Percentiles rank a stretch among this genome's conserved stretches.
Evolutionary conservation across 306 rosid genomes (phyloP).

Genomic region (Cicer chorassanicum): DNA sequence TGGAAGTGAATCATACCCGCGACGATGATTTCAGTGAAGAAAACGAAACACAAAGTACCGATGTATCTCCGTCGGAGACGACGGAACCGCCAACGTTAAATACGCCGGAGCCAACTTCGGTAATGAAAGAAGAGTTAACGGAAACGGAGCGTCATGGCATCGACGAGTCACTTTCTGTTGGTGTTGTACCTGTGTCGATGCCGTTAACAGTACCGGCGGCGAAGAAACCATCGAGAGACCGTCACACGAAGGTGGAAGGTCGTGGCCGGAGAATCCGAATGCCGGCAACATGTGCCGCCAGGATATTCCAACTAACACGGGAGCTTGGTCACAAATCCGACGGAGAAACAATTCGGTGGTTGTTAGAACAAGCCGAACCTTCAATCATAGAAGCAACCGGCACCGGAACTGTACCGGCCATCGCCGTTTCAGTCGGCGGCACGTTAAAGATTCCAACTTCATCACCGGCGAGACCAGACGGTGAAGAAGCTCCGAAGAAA

Average conservation of each 20-base stretch:
- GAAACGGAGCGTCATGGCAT: slow-evolving; percentile 48
- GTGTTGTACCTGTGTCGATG: slow-evolving; percentile 41
- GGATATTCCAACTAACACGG: slow-evolving; percentile 83
- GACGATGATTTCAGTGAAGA: slow-evolving; percentile 42
- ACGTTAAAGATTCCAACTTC: slow-evolving; percentile 79
- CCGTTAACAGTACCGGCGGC: slow-evolving; percentile 34
- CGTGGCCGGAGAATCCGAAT: slow-evolving; percentile 87
- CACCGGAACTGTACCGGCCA: slow-evolving; percentile 81
- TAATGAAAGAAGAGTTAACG: slow-evolving; percentile 61
- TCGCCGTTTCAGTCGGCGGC: slow-evolving; percentile 83
- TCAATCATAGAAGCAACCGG: slow-evolving; percentile 86
- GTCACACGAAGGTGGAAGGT: slow-evolving; percentile 92
- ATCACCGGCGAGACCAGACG: slow-evolving; percentile 64
- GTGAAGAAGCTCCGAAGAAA: slow-evolving; percentile 56
- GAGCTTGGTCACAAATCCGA: slow-evolving; percentile 86
- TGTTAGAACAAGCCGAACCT: slow-evolving; percentile 74
- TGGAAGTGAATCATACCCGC: slow-evolving; percentile 48
- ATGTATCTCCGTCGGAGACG: slow-evolving; percentile 41
- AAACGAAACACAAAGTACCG: slow-evolving; percentile 31
- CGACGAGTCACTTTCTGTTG: slow-evolving; percentile 47
- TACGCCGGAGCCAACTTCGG: slow-evolving; percentile 28
- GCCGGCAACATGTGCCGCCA: slow-evolving; percentile 85
- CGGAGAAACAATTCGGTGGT: slow-evolving; percentile 90
- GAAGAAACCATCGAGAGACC: slow-evolving; percentile 66
- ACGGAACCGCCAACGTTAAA: slow-evolving; percentile 24